These are phyloP conservation scores for Coemansia sp. DNA, from an alignment of 192 early-diverging fungal species.

Conservation along the genomic window DNA sequence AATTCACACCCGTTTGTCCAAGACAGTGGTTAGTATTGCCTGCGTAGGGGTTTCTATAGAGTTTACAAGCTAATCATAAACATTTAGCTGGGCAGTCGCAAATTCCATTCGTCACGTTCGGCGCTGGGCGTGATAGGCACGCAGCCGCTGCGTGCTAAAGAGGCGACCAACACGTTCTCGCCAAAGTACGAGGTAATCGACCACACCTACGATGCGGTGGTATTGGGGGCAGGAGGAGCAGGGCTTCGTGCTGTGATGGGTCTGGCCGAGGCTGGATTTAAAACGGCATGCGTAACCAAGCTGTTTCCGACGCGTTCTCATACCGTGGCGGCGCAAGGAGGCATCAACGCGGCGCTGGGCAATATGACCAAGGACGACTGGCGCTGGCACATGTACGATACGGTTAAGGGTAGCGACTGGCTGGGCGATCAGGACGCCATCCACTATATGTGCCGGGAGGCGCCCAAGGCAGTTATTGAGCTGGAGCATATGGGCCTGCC, in stretches of 20 bases:
- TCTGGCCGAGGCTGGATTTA: constrained; percentile 90
- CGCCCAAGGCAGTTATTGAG: constrained; percentile 91
- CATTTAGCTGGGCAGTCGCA: constrained; percentile 46
- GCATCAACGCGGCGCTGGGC: constrained; percentile 98
- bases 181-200: constrained; percentile 92
- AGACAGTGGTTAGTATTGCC: constrained; percentile 33
- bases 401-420: constrained; percentile 99
- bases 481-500: constrained; percentile 98
- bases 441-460: constrained; percentile 99
- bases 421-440: constrained; percentile 99
- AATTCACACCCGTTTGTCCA: constrained; percentile 32
- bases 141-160: constrained; percentile 71
- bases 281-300: constrained; percentile 97
- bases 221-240: constrained; percentile 96
- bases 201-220: constrained; percentile 98
- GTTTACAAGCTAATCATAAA: neutral
- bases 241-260: constrained; percentile 98
- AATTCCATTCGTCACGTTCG: constrained; percentile 65
- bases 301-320: constrained; percentile 98
- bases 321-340: constrained; percentile 98
- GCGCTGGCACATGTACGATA: constrained; percentile 99
- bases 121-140: constrained; percentile 67
- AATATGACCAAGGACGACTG: constrained; percentile 99
- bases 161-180: constrained; percentile 56
- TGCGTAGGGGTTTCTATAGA: neutral